Evolutionary conservation across 2,329 filamentous ascomycete species (phyloP).

Genomic region (Aspergillus japonicus): DNA sequence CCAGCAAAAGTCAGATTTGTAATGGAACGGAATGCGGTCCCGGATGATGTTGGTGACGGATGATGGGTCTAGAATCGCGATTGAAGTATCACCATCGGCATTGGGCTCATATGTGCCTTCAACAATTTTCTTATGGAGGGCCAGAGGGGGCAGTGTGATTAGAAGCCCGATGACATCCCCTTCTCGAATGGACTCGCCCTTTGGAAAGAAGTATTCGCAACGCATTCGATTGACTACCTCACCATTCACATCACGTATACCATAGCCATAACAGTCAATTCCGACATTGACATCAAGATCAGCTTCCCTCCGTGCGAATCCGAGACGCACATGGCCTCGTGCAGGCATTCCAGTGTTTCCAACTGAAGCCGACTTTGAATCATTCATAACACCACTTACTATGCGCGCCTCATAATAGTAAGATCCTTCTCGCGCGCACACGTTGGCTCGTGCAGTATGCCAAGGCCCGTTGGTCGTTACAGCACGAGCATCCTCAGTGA

Average conservation of each 20-base stretch:
- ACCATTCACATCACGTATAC: slow-evolving; percentile 81
- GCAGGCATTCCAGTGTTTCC: slow-evolving; percentile 25
- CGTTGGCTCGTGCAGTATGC: slow-evolving; percentile 85
- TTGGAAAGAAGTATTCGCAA: slow-evolving; percentile 82
- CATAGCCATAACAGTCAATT: slow-evolving; percentile 94
- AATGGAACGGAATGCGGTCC: slow-evolving; percentile 90
- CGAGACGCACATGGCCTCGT: slow-evolving; percentile 50
- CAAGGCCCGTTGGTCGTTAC: slow-evolving; percentile 92
- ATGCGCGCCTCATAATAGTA: slow-evolving; percentile 96
- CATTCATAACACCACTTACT: slow-evolving; percentile 61
- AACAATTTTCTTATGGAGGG: slow-evolving; percentile 83
- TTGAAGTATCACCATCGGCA: slow-evolving; percentile 56
- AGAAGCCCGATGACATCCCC: slow-evolving; percentile 94
- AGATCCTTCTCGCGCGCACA: slow-evolving; percentile 82
- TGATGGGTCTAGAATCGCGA: slow-evolving; percentile 43
- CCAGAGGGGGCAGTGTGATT: slow-evolving; percentile 82
- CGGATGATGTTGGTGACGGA: slow-evolving; percentile 79
- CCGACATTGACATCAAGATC: slow-evolving; percentile 62
- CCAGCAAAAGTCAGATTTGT: slow-evolving; percentile 91
- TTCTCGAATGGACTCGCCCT: slow-evolving; percentile 75
- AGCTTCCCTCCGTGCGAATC: slow-evolving; percentile 48
- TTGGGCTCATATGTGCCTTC: slow-evolving; percentile 84
- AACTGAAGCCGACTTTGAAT: slow-evolving; percentile 20
- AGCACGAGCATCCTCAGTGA: slow-evolving; percentile 71
- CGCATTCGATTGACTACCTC: slow-evolving; percentile 93